Percentiles rank a stretch among this genome's conserved stretches.
These are phyloP conservation scores for Cladosporium cucumerinum DNA, from an alignment of 2,329 filamentous ascomycete species.

Conservation along the genomic window DNA sequence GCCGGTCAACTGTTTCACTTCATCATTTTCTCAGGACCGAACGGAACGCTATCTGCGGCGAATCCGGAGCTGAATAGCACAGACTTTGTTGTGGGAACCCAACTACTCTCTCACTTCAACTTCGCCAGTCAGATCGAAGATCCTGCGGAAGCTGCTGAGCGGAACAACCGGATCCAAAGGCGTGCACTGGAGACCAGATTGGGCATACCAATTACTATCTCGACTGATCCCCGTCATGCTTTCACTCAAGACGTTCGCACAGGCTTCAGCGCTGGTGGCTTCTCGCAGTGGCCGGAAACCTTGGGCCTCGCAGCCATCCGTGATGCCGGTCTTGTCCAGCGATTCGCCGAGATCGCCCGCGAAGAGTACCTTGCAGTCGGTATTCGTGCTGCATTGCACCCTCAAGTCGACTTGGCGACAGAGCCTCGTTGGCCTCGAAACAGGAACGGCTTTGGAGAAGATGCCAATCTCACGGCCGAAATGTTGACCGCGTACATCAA, in stretches of 20 bases:
- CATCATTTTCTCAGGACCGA: conserved; percentile 33
- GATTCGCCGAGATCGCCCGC: conserved; percentile 49
- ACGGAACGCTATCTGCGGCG: conserved; percentile 31
- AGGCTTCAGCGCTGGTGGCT: conserved; percentile 42
- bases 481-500: conserved; percentile 44
- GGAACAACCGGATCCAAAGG: conserved; percentile 43
- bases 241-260: conserved; percentile 46
- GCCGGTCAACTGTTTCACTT: conserved; percentile 49
- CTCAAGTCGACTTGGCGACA: conserved; percentile 51
- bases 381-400: conserved; percentile 48
- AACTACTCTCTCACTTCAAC: conserved; percentile 48
- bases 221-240: conserved; percentile 48
- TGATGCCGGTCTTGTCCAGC: conserved; percentile 42
- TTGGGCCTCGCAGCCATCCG: conserved; percentile 51
- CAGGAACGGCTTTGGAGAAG: conserved; percentile 48
- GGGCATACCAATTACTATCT: conserved; percentile 50
- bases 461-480: conserved; percentile 38
- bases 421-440: conserved; percentile 53
- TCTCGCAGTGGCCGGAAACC: conserved; percentile 53
- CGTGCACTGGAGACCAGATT: conserved; percentile 45
- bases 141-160: conserved; percentile 36
- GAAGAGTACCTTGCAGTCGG: conserved; percentile 47
- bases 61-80: conserved; percentile 28
- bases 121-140: conserved; percentile 45
- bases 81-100: conserved; percentile 35